Evolutionary conservation across 2,329 filamentous ascomycete genomes (phyloP).

Genomic region (Diaporthe vaccinii): DNA sequence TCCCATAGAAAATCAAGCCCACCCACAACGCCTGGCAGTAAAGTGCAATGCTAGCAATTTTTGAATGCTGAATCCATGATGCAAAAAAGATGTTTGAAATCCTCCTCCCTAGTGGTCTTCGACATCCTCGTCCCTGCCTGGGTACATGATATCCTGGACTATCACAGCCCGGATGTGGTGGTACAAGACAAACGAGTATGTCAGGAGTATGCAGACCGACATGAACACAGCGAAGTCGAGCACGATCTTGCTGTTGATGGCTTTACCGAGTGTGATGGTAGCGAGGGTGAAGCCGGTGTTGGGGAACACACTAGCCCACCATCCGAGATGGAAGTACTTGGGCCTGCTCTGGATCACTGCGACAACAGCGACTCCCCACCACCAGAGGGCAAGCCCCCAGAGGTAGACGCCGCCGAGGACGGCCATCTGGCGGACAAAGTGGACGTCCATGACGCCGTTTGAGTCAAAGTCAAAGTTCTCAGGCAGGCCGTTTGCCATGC

Average conservation of each 20-base stretch:
- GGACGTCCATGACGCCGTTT: conserved; percentile 59
- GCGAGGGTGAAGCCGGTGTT: conserved; percentile 72
- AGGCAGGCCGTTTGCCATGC: conserved; percentile 72
- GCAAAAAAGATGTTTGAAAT: neutral
- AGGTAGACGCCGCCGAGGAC: conserved; percentile 57
- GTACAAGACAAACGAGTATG: conserved; percentile 60
- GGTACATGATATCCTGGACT: conserved; percentile 68
- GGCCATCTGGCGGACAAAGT: conserved; percentile 61
- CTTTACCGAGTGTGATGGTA: conserved; percentile 66
- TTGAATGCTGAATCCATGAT: conserved; percentile 14
- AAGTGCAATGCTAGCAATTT: conserved; percentile 20
- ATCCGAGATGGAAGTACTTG: conserved; percentile 70
- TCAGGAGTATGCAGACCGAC: conserved; percentile 58
- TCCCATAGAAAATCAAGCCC: conserved; percentile 21
- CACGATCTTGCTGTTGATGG: conserved; percentile 60
- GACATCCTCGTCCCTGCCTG: conserved; percentile 67
- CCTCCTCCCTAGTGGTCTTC: conserved; percentile 56
- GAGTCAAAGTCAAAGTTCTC: conserved; percentile 58
- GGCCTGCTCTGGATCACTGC: conserved; percentile 61
- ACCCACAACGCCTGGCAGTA: conserved; percentile 21
- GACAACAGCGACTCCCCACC: conserved; percentile 63
- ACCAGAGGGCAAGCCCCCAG: conserved; percentile 57
- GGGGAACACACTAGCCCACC: conserved; percentile 75
- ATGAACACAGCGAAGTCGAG: conserved; percentile 64
- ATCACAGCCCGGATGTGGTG: conserved; percentile 62